These are phyloP conservation scores for Pseudisothecium myosuroides DNA, from an alignment of 225 moss, liverwort and hornwort species.

Conservation along the genomic window DNA sequence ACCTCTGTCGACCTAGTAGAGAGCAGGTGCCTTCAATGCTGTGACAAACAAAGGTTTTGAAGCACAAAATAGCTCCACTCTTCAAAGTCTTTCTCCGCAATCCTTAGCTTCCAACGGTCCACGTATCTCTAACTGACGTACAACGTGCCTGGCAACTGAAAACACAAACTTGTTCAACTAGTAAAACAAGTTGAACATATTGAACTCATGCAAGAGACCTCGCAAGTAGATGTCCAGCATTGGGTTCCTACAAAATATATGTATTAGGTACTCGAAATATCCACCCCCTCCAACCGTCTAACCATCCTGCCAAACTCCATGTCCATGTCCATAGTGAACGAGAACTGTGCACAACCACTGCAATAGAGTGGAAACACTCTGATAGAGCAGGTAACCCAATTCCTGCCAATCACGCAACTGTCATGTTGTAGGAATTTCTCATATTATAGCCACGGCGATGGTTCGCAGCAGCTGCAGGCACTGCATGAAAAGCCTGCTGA, in stretches of 20 bases:
- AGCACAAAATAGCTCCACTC: neutral
- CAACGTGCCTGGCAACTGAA: conserved; percentile 9
- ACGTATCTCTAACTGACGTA: neutral
- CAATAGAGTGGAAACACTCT: neutral
- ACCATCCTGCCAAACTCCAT: neutral
- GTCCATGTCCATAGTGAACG: neutral
- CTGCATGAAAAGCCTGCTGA: conserved; percentile 49
- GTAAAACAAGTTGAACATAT: neutral
- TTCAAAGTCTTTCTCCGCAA: neutral
- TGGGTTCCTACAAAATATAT: neutral
- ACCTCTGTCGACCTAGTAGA: neutral
- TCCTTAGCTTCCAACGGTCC: neutral
- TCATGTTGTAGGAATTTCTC: conserved; percentile 54
- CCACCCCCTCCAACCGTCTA: neutral
- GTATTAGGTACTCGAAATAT: neutral
- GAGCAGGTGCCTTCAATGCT: neutral
- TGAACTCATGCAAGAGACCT: neutral
- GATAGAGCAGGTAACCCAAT: neutral
- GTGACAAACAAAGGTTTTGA: neutral
- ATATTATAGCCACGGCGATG: conserved; percentile 71
- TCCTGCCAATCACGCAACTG: conserved; percentile 40
- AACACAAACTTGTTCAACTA: neutral
- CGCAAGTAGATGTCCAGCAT: neutral
- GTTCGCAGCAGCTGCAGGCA: conserved; percentile 43
- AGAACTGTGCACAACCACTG: neutral